Evolutionary conservation across 208 protist species (phyloP).

Genomic region (Cochliopodium minus): DNA sequence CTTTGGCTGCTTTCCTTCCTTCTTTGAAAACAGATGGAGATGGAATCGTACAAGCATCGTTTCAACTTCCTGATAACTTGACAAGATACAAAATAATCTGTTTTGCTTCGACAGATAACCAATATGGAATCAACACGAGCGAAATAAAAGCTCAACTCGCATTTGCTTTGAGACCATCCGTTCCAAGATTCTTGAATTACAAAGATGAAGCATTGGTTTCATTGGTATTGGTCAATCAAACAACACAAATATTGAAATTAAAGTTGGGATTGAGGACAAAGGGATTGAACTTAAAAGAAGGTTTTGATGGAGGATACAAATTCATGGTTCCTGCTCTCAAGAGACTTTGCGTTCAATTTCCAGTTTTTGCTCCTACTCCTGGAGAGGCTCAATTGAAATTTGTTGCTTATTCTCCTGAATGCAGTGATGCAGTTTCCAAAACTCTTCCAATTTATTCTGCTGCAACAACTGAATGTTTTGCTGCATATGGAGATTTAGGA

Average conservation of each 20-base stretch:
- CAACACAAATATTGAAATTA: neutral
- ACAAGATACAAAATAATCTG: neutral
- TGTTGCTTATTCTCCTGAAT: neutral
- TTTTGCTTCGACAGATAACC: neutral
- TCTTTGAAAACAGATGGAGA: neutral
- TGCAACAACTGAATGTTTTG: conserved; percentile 12
- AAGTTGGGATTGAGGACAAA: neutral
- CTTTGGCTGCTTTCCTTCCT: neutral
- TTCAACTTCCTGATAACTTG: conserved; percentile 15
- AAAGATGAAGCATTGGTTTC: conserved; percentile 8
- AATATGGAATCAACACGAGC: conserved; percentile 6
- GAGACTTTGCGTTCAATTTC: neutral
- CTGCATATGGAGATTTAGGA: conserved; percentile 5
- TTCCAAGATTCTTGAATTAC: conserved; percentile 13
- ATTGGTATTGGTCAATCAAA: conserved; percentile 14
- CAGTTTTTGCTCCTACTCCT: neutral
- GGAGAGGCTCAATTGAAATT: conserved; percentile 6
- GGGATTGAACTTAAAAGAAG: neutral
- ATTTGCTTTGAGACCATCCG: conserved; percentile 5
- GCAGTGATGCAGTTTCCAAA: conserved; percentile 8
- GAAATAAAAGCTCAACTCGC: conserved; percentile 4
- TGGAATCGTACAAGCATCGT: neutral
- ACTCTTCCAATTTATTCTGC: conserved; percentile 1
- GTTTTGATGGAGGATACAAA: neutral
- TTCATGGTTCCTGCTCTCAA: neutral